These are phyloP conservation scores for Amanita jacksonii DNA, from an alignment of 768 basidiomycete genomes.

Conservation along the genomic window DNA sequence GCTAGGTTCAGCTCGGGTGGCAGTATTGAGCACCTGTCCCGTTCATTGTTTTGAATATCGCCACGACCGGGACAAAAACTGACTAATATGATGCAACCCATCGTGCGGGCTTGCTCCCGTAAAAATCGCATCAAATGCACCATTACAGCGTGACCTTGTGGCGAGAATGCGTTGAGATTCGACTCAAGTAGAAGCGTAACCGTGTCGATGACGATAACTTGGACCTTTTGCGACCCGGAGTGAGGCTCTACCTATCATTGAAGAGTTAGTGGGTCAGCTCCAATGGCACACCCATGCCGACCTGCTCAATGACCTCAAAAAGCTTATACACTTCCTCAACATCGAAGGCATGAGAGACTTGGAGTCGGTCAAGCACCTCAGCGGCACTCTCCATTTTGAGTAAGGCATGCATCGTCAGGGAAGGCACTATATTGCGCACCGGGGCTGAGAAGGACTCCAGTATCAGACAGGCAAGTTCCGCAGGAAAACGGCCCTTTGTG, in stretches of 20 bases:
- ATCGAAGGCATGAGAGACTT: slow-evolving; percentile 49
- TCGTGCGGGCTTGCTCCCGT: slow-evolving; percentile 35
- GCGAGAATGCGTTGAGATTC: slow-evolving; percentile 51
- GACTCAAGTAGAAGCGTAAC: slow-evolving; percentile 59
- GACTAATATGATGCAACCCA: slow-evolving; percentile 44
- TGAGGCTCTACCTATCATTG: slow-evolving; percentile 30
- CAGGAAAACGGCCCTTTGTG: slow-evolving; percentile 57
- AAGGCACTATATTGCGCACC: slow-evolving; percentile 9
- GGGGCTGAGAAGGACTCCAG: slow-evolving; percentile 20
- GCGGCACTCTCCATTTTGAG: slow-evolving; percentile 16
- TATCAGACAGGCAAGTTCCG: slow-evolving; percentile 33
- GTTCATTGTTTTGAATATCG: too few relatives aligned
- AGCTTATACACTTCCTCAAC: slow-evolving; percentile 42
- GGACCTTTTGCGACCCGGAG: slow-evolving; percentile 6
- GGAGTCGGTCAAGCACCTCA: slow-evolving; percentile 42
- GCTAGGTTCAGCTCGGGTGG: slow-evolving; percentile 22
- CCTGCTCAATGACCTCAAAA: slow-evolving; percentile 16
- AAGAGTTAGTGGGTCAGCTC: too few relatives aligned
- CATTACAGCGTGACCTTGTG: slow-evolving; percentile 73
- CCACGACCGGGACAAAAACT: slow-evolving; percentile 1
- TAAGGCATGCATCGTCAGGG: slow-evolving; percentile 4
- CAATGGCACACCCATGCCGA: background rate
- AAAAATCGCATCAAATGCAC: slow-evolving; percentile 60
- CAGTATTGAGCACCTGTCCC: slow-evolving; percentile 52
- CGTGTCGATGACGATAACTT: slow-evolving; percentile 52